Conservation (phyloP, 306 rosid species). For the Sesbania bispinosa region DNA sequence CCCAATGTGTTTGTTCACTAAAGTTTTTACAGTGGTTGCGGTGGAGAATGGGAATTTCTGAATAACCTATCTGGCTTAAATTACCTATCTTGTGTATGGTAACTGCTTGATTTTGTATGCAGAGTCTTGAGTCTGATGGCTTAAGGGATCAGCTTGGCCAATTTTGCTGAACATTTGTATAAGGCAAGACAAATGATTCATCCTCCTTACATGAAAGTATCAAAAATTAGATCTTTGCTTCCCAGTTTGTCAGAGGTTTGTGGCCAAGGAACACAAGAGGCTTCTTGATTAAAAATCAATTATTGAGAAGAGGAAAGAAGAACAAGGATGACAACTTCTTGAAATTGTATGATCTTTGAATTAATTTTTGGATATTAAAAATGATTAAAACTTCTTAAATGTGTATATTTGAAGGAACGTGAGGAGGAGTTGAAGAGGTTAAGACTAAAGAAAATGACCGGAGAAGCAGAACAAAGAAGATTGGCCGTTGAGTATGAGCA, state of each 20-base stretch:
- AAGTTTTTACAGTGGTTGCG: background rate
- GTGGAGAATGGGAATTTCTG: background rate
- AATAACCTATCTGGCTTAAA: background rate
- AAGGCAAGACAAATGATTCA: conserved; percentile 69
- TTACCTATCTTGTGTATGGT: too few relatives aligned
- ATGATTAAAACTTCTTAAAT: background rate
- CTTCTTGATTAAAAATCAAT: conserved; percentile 94
- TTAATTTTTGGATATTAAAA: background rate
- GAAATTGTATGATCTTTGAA: conserved; percentile 63
- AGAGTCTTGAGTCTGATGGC: conserved; percentile 87
- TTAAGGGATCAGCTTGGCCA: conserved; percentile 70
- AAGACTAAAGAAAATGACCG: conserved; percentile 66
- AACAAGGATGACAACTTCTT: conserved; percentile 86
- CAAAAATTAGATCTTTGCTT: conserved; percentile 60
- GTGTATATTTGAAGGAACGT: conserved; percentile 55
- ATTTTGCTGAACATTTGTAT: conserved; percentile 69
- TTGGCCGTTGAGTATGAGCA: conserved; percentile 67
- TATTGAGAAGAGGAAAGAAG: conserved; percentile 94
- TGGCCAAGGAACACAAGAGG: conserved; percentile 88
- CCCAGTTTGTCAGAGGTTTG: conserved; percentile 64
- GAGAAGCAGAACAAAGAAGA: conserved; percentile 82
- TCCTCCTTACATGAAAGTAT: conserved; percentile 57
- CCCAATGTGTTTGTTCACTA: too few relatives aligned
- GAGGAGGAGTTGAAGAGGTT: conserved; percentile 80
- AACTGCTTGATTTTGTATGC: conserved; percentile 22